Base-by-base conservation (phyloP, 2,329 filamentous ascomycete species). In the Westerdykella sp. region DNA sequence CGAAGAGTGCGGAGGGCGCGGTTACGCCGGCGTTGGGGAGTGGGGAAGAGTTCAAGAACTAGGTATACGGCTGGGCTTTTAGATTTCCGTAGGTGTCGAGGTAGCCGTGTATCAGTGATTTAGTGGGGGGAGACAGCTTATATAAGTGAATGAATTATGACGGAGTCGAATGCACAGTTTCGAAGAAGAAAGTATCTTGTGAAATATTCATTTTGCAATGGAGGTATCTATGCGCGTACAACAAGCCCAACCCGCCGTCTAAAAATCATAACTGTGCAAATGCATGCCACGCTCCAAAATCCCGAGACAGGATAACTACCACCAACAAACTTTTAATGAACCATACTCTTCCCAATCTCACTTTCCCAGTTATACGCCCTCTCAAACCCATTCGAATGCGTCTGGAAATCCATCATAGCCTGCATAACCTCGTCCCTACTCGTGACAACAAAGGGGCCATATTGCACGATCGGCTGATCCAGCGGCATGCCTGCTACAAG, bases 401-500 rank as follows among this genome's bases (percentile, higher is more conserved):
- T 58, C 46, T 66, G 62, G 37, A 62, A 67, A 38, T 67, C 63
- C 46, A 48, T 54, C 62, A 67, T 65, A 14, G 63, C 63, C 45
- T 67, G 59, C 46, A 66, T 59, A 32, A 67, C 60, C 48, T 67
- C 62, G 5, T 67, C 61, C 14, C 61, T 47, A 16, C 51, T 60
- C 2, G 58, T 66, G 3, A 67, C 55, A 1, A 68, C 66, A 36
- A 68, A 68, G 1, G 66, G 66, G 1, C 66, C 66, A 35, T 68
- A 67, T 44, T 68, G 66, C 15, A 68, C 64, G 36, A 68, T 60
- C 13, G 65, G 64, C 50, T 68, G 66, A 22, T 67, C 61, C 3
- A 67, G 53, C 13, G 64, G 87, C 53, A 85, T 77, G 10, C 89
- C 88, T 0, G 87, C 86, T 13, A 93, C 76, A 28, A 95, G 71